Evolutionary conservation across 2,329 filamentous ascomycete genomes (phyloP), one percentile per base, ranked within the genome.

Genomic region (Monascus ruber): DNA sequence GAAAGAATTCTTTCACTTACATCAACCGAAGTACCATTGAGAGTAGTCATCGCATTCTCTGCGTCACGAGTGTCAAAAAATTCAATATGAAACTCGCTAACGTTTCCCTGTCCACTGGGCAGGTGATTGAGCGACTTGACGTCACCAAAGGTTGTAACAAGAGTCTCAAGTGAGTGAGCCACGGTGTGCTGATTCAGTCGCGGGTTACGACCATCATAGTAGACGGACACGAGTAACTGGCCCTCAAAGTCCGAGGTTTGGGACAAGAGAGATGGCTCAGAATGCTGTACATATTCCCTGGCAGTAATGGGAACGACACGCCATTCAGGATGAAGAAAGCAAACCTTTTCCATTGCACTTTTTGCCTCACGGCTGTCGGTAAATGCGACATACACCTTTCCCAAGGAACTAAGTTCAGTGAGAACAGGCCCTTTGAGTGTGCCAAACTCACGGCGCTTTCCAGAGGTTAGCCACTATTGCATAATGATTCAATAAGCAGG

Each of bases 291-390:
- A 53, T 71, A 71, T 11, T 72, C 65, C 26, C 56, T 60, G 2
- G 68, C 62, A 6, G 60, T 58, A 26, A 77, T 56, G 36, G 68
- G 68, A 34, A 62, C 57, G 11, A 68, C 59, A 35, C 55, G 52
- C 73, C 75, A 79, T 28, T 63, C 60, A 7, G 65, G 58, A 34
- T 63, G 61, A 28, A 63, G 56, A 11, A 68, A 47, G 1, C 64
- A 59, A 26, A 73, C 54, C 37, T 70, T 71, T 8, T 69, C 60
- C 40, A 69, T 63, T 5, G 72, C 67, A 27, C 66, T 64, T 38
- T 66, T 71, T 5, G 78, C 69, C 54, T 81, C 77, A 36, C 74
- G 69, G 36, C 80, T 71, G 48, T 83, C 78, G 5, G 68, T 61
- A 48, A 82, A 79, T 4, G 69, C 70, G 24, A 79, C 59, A 41